These are phyloP conservation scores for Pythium vanterpoolii DNA, from an alignment of 352 stramenopile species.

Conservation along the genomic window DNA sequence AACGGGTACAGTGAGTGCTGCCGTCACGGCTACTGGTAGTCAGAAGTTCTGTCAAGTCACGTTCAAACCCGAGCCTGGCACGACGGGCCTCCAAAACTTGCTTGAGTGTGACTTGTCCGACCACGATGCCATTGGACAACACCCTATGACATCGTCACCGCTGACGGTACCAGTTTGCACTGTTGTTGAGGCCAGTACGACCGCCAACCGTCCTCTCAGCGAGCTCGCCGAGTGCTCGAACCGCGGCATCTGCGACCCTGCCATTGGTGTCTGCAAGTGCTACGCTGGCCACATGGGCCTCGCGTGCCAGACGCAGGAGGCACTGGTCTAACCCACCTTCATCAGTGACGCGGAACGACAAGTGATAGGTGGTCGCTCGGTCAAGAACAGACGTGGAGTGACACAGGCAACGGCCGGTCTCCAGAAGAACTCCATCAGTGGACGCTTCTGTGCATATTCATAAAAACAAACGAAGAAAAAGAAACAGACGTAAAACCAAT, in stretches of 20 bases:
- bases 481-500: not conserved
- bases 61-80: conserved; percentile 48
- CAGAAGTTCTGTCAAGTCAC: conserved; percentile 34
- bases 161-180: conserved; percentile 23
- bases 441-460: conserved; percentile 6
- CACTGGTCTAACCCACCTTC: conserved; percentile 15
- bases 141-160: conserved; percentile 26
- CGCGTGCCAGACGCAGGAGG: conserved; percentile 68
- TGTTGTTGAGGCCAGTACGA: conserved; percentile 18
- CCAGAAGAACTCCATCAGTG: not conserved
- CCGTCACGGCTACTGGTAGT: not conserved
- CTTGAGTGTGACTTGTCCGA: conserved; percentile 42
- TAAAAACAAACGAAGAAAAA: not conserved
- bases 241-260: conserved; percentile 54
- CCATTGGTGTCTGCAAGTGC: conserved; percentile 54
- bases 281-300: conserved; percentile 73
- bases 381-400: not conserved
- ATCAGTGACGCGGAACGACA: not conserved
- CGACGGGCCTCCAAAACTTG: conserved; percentile 54
- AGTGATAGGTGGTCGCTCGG: too few species aligned
- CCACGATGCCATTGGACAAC: conserved; percentile 33
- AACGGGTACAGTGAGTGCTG: conserved; percentile 1
- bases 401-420: too few species aligned
- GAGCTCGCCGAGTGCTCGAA: conserved; percentile 60
- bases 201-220: conserved; percentile 25